Conservation (phyloP, 2,329 filamentous ascomycete genomes). For the Aspergillus pseudotamarii region DNA sequence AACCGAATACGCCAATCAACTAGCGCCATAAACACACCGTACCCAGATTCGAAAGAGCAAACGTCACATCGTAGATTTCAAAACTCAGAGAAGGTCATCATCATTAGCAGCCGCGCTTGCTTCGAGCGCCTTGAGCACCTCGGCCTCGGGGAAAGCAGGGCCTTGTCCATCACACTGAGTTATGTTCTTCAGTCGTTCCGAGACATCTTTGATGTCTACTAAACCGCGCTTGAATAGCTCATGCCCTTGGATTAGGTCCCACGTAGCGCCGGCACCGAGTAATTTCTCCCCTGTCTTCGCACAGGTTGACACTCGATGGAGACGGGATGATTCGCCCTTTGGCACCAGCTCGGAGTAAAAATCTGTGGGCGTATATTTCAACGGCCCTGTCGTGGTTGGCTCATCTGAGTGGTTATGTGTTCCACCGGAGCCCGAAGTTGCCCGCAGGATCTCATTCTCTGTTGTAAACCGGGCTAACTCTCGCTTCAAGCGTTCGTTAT, state of each 20-base stretch:
- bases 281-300: constrained; percentile 68
- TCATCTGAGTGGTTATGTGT: constrained; percentile 43
- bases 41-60: not conserved
- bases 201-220: constrained; percentile 80
- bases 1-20: not conserved
- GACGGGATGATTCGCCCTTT: constrained; percentile 50
- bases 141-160: constrained; percentile 80
- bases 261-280: constrained; percentile 76
- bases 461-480: constrained; percentile 82
- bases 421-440: constrained; percentile 60
- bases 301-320: constrained; percentile 68
- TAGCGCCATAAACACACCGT: not conserved
- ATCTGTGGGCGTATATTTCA: constrained; percentile 72
- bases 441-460: constrained; percentile 89
- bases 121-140: constrained; percentile 74
- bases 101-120: constrained; percentile 75
- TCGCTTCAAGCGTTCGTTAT: constrained; percentile 84
- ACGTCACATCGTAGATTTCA: constrained; percentile 4
- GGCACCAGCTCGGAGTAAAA: constrained; percentile 68
- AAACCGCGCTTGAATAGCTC: constrained; percentile 74
- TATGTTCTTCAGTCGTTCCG: constrained; percentile 72
- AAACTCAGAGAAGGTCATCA: constrained; percentile 70
- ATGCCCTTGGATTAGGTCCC: constrained; percentile 86
- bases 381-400: constrained; percentile 64
- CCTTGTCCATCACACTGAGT: constrained; percentile 85